Percentiles rank a stretch among this genome's conserved stretches.
These are phyloP conservation scores for Scedosporium apiospermum DNA, from an alignment of 2,329 filamentous ascomycete species.

Conservation along the genomic window DNA sequence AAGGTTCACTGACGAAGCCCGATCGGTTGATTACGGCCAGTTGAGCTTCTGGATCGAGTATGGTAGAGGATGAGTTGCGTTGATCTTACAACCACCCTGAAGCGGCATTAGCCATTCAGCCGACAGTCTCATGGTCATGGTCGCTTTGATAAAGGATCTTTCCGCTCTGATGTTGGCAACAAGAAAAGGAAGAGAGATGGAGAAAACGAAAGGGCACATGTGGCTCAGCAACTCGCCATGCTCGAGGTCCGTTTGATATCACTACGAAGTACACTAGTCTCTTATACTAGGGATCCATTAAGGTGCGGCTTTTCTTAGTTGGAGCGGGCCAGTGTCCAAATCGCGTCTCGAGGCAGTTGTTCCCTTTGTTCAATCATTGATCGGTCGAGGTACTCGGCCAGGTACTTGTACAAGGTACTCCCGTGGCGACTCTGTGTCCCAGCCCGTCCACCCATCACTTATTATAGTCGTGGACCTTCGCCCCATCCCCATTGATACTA, in stretches of 20 bases:
- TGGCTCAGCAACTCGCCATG: neutral
- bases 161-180: neutral
- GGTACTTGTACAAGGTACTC: slow-evolving; percentile 6
- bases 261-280: neutral
- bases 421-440: neutral
- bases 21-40: neutral
- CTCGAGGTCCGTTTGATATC: neutral
- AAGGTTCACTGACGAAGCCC: neutral
- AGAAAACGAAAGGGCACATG: neutral
- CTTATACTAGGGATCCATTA: slow-evolving; percentile 4
- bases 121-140: neutral
- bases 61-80: neutral
- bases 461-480: neutral
- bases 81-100: neutral
- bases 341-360: neutral
- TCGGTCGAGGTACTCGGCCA: neutral
- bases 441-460: neutral
- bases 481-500: neutral
- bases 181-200: neutral
- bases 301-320: slow-evolving; percentile 3
- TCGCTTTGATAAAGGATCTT: neutral
- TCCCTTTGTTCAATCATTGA: neutral
- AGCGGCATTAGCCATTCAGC: slow-evolving; percentile 6
- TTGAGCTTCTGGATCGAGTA: neutral
- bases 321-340: neutral